Evolutionary conservation across 108 stramenopile species (phyloP).

Genomic region (Nitzschia inconspicua): DNA sequence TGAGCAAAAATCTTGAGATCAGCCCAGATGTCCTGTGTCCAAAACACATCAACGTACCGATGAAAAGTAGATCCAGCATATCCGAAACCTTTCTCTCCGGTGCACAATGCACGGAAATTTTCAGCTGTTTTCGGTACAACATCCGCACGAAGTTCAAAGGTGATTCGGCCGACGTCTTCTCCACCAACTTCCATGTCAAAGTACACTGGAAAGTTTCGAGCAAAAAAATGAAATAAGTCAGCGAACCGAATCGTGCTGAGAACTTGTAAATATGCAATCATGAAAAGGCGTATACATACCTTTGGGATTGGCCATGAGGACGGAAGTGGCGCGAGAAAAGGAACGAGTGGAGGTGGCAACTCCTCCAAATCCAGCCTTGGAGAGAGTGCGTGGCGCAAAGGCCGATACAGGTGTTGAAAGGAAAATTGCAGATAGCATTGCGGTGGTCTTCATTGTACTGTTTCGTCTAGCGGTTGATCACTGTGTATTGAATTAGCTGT

Average conservation of each 20-base stretch:
- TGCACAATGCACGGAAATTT: slow-evolving; percentile 92
- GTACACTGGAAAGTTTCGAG: slow-evolving; percentile 66
- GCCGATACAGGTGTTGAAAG: slow-evolving; percentile 46
- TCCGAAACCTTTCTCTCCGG: slow-evolving; percentile 91
- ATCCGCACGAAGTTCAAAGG: slow-evolving; percentile 93
- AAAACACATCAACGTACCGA: slow-evolving; percentile 30
- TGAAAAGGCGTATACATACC: slow-evolving; percentile 24
- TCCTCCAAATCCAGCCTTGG: too few relatives aligned
- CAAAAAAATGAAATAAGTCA: background rate
- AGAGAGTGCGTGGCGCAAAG: slow-evolving; percentile 59
- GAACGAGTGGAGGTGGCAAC: slow-evolving; percentile 46
- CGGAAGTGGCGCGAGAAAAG: slow-evolving; percentile 57
- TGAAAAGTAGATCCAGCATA: slow-evolving; percentile 93
- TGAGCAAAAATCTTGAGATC: background rate
- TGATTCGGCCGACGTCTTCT: slow-evolving; percentile 83
- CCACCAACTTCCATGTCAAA: slow-evolving; percentile 95
- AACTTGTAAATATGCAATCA: background rate
- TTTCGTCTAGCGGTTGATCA: too few relatives aligned
- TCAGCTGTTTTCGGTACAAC: slow-evolving; percentile 96
- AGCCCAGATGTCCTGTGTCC: background rate
- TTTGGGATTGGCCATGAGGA: slow-evolving; percentile 70
- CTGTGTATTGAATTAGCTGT: too few relatives aligned
- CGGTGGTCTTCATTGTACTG: slow-evolving; percentile 33
- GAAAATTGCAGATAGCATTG: slow-evolving; percentile 35
- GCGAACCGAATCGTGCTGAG: background rate